Percentiles rank a stretch among this genome's conserved stretches.
phyloP scores from a whole-genome alignment of 306 rosid species.

The Lathyrus aphaca region DNA sequence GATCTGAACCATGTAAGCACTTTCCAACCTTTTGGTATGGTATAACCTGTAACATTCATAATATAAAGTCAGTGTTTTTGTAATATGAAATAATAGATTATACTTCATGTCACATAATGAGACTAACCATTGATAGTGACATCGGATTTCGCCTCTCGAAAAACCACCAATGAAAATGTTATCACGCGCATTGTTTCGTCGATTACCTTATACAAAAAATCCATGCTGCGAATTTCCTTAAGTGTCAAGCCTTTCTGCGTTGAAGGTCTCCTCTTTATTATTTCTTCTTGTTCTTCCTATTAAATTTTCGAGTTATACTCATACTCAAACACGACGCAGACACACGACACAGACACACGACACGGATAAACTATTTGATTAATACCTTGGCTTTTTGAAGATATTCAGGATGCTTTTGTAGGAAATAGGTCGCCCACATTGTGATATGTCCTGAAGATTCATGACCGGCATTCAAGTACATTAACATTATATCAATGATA shows the following conservation, averaged over 20 bases:
- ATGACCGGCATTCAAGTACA: slow-evolving; percentile 97
- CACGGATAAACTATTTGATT: not conserved
- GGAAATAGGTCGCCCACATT: slow-evolving; percentile 75
- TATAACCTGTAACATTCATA: slow-evolving; percentile 56
- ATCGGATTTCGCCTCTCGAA: slow-evolving; percentile 81
- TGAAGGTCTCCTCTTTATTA: slow-evolving; percentile 61
- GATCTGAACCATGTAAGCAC: slow-evolving; percentile 83
- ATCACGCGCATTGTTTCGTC: slow-evolving; percentile 84
- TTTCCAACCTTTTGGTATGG: slow-evolving; percentile 89
- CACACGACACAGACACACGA: not conserved
- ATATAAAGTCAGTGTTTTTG: slow-evolving; percentile 16
- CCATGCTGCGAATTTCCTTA: slow-evolving; percentile 73
- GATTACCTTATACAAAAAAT: slow-evolving; percentile 76
- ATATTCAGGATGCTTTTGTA: slow-evolving; percentile 64
- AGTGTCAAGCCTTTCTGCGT: slow-evolving; percentile 69
- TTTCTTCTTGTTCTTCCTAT: slow-evolving; percentile 83
- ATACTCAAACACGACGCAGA: not conserved
- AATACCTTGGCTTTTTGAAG: slow-evolving; percentile 75
- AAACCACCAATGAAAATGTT: slow-evolving; percentile 77
- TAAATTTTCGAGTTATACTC: slow-evolving; percentile 1
- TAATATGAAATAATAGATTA: not conserved
- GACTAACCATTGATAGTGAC: slow-evolving; percentile 64
- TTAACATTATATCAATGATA: slow-evolving; percentile 74
- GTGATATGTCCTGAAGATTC: slow-evolving; percentile 92
- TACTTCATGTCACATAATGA: too few species aligned